Percentiles rank a stretch among this genome's conserved stretches.
Conservation (phyloP, 371 early-diverging fungal species). For the Chytridium lagenaria region DNA sequence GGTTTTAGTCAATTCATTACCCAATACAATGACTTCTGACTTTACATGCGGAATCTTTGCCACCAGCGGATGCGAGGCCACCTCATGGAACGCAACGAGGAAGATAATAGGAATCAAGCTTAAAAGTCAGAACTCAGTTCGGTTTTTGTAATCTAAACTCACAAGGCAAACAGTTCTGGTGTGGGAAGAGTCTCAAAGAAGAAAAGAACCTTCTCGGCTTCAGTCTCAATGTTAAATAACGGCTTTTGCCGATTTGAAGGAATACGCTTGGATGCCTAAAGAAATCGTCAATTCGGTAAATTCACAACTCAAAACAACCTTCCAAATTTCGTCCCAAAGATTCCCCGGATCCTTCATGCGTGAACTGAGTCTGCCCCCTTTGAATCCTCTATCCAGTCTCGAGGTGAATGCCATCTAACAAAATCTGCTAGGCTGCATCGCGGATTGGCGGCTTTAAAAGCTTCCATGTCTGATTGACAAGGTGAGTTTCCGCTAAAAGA, state of each 20-base stretch:
- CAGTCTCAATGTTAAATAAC: constrained; percentile 74
- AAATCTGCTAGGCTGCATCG: constrained; percentile 81
- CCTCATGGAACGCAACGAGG: constrained; percentile 75
- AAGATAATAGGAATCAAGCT: constrained; percentile 73
- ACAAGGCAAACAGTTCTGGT: constrained; percentile 54
- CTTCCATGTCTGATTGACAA: constrained; percentile 69
- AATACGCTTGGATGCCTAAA: constrained; percentile 61
- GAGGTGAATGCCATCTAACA: constrained; percentile 95
- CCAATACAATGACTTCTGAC: constrained; percentile 54
- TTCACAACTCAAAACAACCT: constrained; percentile 48
- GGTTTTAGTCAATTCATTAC: constrained; percentile 51
- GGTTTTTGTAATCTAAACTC: constrained; percentile 27
- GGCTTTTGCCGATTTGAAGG: constrained; percentile 79
- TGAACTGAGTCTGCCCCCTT: constrained; percentile 67
- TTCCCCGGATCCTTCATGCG: constrained; percentile 84
- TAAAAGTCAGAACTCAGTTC: constrained; percentile 24
- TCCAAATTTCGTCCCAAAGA: constrained; percentile 89
- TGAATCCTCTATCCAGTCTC: constrained; percentile 62
- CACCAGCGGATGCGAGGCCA: constrained; percentile 69
- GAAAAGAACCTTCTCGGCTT: constrained; percentile 75
- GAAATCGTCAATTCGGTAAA: not conserved
- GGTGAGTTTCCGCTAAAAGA: not conserved
- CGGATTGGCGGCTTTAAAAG: constrained; percentile 90
- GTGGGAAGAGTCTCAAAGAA: constrained; percentile 74
- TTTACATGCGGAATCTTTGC: constrained; percentile 49